Conservation (phyloP, 805 yeast genomes). For the Teunomyces lycoperdinae region DNA sequence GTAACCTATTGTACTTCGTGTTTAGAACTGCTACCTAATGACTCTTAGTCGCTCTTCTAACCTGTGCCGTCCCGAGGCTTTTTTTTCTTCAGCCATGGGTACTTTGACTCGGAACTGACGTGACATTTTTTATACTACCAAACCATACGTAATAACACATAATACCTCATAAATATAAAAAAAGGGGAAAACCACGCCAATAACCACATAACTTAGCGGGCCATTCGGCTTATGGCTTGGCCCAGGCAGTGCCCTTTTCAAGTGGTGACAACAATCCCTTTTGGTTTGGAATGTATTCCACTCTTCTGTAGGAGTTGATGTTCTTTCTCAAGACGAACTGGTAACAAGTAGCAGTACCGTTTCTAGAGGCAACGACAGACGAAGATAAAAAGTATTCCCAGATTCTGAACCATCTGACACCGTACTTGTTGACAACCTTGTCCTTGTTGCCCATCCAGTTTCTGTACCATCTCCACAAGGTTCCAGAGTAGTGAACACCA, state of each 20-base stretch:
- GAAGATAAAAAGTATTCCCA: constrained; percentile 89
- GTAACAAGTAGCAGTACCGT: constrained; percentile 89
- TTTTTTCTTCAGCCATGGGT: neutral
- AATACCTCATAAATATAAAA: neutral
- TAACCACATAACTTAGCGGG: neutral
- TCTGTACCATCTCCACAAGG: constrained; percentile 91
- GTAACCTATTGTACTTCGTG: too few species aligned
- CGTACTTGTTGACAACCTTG: constrained; percentile 72
- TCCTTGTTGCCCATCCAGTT: constrained; percentile 89
- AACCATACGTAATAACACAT: neutral
- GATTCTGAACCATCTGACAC: constrained; percentile 85
- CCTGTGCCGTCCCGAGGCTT: neutral
- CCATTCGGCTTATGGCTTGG: constrained; percentile 27
- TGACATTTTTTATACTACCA: neutral
- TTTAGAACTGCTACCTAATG: neutral
- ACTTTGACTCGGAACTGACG: neutral
- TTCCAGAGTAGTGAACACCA: constrained; percentile 90
- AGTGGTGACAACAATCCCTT: constrained; percentile 65
- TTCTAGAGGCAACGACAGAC: constrained; percentile 83
- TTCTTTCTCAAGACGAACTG: constrained; percentile 91
- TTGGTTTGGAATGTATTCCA: constrained; percentile 77
- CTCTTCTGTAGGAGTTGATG: constrained; percentile 77
- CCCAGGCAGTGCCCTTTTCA: constrained; percentile 57
- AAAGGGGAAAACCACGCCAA: neutral
- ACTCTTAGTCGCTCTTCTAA: neutral